Evolutionary conservation across 1,139 yeast species (phyloP), one percentile per base, ranked within the genome.

Genomic region (Kurtzmaniella quercitrusa): DNA sequence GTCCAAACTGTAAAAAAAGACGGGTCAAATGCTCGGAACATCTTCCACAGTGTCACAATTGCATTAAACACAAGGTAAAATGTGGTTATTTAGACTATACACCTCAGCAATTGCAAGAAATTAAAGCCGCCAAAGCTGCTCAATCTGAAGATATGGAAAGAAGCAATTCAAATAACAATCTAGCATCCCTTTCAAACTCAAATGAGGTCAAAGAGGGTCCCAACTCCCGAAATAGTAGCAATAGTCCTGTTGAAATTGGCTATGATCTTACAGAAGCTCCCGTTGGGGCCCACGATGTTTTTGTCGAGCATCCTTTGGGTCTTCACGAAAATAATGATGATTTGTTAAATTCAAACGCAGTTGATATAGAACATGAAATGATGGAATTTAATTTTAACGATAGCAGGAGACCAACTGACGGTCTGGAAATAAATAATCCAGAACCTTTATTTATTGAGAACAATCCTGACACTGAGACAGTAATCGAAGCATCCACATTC

Each of bases 21-120:
- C 47, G 76, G 41, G 74, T 71, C 43, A 71, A 71, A 50, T 71
- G 77, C 48, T 54, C 65, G 4, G 76, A 71, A 45, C 69, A 69
- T 44, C 54, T 69, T 33, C 77, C 77, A 1, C 58, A 62, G 33
- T 71, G 77, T 47, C 39, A 54, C 40, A 71, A 71, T 49, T 71
- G 77, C 55, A 52, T 68, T 37, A 69, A 69, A 44, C 75, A 70
- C 48, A 66, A 67, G 40, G 67, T 62, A 4, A 58, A 59, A 43
- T 71, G 76, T 56, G 74, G 70, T 1, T 71, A 70, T 47, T 57
- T 70, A 38, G 66, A 65, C 42, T 68, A 62, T 44, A 51, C 67
- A 2, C 61, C 58, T 38, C 68, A 61, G 16, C 69, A 68, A 47
- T 47, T 71, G 8, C 57, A 59, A 12, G 71, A 61, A 42, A 50